Evolutionary conservation across 2,329 filamentous ascomycete genomes (phyloP), one percentile per base, ranked within the genome.

Genomic region (Talaromyces pinophilus): DNA sequence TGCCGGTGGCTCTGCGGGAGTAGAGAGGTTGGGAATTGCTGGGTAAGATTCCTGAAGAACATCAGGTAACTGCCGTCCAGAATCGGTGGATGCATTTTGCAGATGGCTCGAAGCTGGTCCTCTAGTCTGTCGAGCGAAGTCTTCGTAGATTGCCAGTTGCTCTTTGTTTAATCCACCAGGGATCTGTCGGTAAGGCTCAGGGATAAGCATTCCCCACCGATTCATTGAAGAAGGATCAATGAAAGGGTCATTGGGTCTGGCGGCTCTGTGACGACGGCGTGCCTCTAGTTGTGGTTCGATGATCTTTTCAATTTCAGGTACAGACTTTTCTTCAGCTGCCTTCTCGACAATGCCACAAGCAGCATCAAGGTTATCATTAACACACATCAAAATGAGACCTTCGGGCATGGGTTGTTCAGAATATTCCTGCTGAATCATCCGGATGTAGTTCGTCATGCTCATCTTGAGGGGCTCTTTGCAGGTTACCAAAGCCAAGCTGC

Each of bases 401-500:
- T 99, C 95, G 0, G 95, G 92, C 68, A 99, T 85, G 17, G 92
- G 91, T 72, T 90, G 87, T 63, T 88, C 85, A 1, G 84, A 85
- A 48, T 87, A 81, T 61, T 86, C 85, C 66, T 85, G 82, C 63
- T 92, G 90, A 63, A 92, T 88, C 44, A 96, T 85, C n/a, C 95
- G 90, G 77, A 99, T 93, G 75, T 98, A 96, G 79, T 98, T 99
- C 63, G 91, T 96, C 79, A 99, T 96, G 80, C 96, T 98, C 78
- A 96, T 95, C 68, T 95, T 89, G 17, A 99, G 84, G 17, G 95
- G 95, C 77, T 99, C 95, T 79, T 98, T 99, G 76, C 93, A 98
- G 3, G 95, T 99, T n/a, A 99, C 95, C 38, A 97, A 85, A 15
- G 95, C 95, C 64, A 99, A 85, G 74, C 93, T 97, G 46, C 95